Evolutionary conservation across 306 rosid species (phyloP).

Genomic region (Gillenia trifoliata): DNA sequence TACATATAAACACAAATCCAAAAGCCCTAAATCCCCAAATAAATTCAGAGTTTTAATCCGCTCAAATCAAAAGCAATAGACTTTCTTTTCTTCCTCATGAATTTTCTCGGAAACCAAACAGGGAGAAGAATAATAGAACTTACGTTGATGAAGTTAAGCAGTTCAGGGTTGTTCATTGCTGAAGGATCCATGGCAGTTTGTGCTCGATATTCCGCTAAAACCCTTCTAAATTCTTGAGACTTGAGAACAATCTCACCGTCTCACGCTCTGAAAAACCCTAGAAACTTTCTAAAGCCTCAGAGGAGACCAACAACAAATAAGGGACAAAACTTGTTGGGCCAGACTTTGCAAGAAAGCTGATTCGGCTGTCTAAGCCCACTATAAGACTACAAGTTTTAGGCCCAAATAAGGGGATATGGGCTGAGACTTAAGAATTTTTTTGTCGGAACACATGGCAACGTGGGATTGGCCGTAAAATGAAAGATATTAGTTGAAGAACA

Average conservation of each 20-base stretch:
- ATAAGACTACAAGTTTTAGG: neutral
- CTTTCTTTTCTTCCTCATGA: neutral
- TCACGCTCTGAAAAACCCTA: slow-evolving; percentile 23
- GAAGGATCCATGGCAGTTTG: slow-evolving; percentile 65
- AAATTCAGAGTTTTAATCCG: neutral
- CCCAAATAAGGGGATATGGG: neutral
- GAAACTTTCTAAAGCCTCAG: neutral
- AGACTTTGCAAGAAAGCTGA: neutral
- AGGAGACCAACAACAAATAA: neutral
- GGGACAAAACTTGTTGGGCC: neutral
- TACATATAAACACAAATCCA: neutral
- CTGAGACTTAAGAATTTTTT: neutral
- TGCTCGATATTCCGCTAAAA: neutral
- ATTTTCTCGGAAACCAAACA: slow-evolving; percentile 4
- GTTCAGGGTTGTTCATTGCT: slow-evolving; percentile 46
- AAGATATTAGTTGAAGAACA: no score
- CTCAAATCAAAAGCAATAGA: neutral
- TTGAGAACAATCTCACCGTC: neutral
- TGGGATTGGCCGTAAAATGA: no score
- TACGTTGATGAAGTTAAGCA: slow-evolving; percentile 66
- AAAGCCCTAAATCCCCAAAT: neutral
- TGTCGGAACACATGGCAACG: no score
- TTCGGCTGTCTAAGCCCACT: neutral
- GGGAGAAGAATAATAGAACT: slow-evolving; percentile 11
- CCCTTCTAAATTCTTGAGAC: neutral